Evolutionary conservation across 495 filamentous ascomycete genomes (phyloP).

Genomic region (Xylaria bambusicola): DNA sequence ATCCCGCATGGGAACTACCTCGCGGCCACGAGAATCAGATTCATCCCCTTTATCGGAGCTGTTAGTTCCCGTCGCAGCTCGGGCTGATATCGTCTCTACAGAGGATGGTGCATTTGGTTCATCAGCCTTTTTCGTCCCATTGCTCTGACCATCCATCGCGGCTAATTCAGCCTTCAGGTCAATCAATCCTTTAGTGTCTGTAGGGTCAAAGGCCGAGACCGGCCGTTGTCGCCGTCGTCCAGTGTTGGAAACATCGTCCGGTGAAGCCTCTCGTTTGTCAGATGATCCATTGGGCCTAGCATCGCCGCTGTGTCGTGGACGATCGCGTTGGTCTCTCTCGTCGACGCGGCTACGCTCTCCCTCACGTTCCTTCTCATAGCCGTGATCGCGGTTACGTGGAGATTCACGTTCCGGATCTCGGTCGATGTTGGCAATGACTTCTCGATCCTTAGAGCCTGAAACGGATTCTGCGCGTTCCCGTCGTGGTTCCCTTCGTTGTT

Average conservation of each 20-base stretch:
- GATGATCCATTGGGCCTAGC: conserved; percentile 29
- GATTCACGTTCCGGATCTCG: conserved; percentile 17
- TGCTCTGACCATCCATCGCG: conserved; percentile 37
- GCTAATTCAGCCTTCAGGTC: conserved; percentile 52
- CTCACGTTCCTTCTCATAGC: conserved; percentile 18
- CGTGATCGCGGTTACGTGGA: conserved; percentile 21
- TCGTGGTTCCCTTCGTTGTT: conserved; percentile 33
- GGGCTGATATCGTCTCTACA: conserved; percentile 29
- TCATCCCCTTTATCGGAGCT: conserved; percentile 27
- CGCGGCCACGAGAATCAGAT: conserved; percentile 41
- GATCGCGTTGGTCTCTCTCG: conserved; percentile 25
- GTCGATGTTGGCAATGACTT: conserved; percentile 20
- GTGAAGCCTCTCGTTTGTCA: conserved; percentile 25
- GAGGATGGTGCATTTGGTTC: conserved; percentile 22
- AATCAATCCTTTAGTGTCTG: conserved; percentile 47
- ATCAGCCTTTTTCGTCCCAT: conserved; percentile 26
- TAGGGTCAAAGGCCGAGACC: conserved; percentile 51
- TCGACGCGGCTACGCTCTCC: conserved; percentile 20
- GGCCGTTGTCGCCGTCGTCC: conserved; percentile 36
- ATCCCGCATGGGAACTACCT: conserved; percentile 25
- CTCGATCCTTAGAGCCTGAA: conserved; percentile 34
- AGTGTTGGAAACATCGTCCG: conserved; percentile 22
- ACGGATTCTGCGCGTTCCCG: conserved; percentile 24
- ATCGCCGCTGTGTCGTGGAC: conserved; percentile 30
- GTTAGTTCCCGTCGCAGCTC: conserved; percentile 25